Base-by-base conservation (phyloP, 495 filamentous ascomycete species). In the Podospora pseudoanserina region DNA sequence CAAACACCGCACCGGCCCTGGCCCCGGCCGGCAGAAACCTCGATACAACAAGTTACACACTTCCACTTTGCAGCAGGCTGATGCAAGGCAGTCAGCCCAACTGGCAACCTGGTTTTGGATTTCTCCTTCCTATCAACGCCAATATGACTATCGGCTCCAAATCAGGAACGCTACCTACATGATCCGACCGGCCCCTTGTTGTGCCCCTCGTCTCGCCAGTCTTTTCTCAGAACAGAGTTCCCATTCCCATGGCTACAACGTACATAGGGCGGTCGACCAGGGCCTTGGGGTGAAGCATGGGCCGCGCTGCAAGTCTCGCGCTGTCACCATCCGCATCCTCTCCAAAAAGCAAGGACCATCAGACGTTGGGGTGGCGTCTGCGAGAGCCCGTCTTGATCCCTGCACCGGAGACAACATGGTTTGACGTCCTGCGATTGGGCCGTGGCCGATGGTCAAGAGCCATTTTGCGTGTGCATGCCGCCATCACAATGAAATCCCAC, bases 291-390 rank as follows among this genome's bases (percentile, higher is more conserved):
- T 32, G 28, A n/a, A 61, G 59, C 59, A 61, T 27, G 59, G 59
- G 59, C 59, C 59, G 28, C 9, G 39, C 28, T 61, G n/a, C n/a
- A 58, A 58, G 55, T 58, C 55, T 19, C 55, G 55, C 55, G 55
- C 55, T 58, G 55, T 19, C 39, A 49, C 27, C 28, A 49, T 63
- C 34, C 32, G 18, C 32, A 58, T 19, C n/a, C 23, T 23, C 23
- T 23, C 23, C 23, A 23, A 66, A 64, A 64, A 66, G 65, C 72
- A 69, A 69, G 67, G 66, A 65, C 72, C 39, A 64, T 57, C 60
- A 71, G 65, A 73, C 72, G 72, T 67, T 66, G 67, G 63, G 65
- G 69, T 71, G 72, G 72, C 72, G 72, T 67, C 66, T 66, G 67
- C 68, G 69, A 66, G 64, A 64, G 55, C 55, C 23, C 23, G 15